A percentile compares a stretch with the other conserved stretches of the same genome.
Evolutionary conservation across 2,329 filamentous ascomycete species (phyloP).

Genomic region (Verticillium nubilum): DNA sequence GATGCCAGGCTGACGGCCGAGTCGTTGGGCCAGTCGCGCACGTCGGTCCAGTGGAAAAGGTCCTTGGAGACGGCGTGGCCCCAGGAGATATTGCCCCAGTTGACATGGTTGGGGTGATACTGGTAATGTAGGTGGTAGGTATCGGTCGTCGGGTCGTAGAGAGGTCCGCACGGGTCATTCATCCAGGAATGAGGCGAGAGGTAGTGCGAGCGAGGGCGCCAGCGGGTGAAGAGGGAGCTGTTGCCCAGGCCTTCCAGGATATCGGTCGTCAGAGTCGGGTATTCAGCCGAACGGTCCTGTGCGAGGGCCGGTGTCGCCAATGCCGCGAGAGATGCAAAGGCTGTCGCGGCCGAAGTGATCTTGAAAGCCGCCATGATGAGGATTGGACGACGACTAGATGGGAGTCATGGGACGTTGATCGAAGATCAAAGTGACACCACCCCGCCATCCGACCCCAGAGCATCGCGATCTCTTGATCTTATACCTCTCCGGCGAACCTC

Average conservation of each 20-base stretch:
- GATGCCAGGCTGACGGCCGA: slow-evolving; percentile 9
- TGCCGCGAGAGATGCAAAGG: slow-evolving; percentile 9
- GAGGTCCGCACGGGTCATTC: slow-evolving; percentile 63
- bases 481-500: background rate
- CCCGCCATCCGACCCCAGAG: background rate
- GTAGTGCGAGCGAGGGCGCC: slow-evolving; percentile 33
- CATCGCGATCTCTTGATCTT: background rate
- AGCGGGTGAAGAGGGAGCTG: slow-evolving; percentile 13
- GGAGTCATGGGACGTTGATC: background rate
- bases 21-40: slow-evolving; percentile 10
- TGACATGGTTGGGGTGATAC: slow-evolving; percentile 33
- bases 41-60: slow-evolving; percentile 50
- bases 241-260: slow-evolving; percentile 8
- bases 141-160: slow-evolving; percentile 45
- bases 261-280: slow-evolving; percentile 6
- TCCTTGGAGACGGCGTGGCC: slow-evolving; percentile 59
- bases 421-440: background rate
- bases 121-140: slow-evolving; percentile 63
- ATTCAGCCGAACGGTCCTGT: background rate
- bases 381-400: background rate
- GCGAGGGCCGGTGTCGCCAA: slow-evolving; percentile 5
- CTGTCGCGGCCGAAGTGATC: slow-evolving; percentile 10
- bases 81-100: slow-evolving; percentile 59
- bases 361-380: slow-evolving; percentile 9
- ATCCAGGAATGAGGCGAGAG: slow-evolving; percentile 47